Conservation (phyloP, 2,329 filamentous ascomycete species). For the Phoma sp. region DNA sequence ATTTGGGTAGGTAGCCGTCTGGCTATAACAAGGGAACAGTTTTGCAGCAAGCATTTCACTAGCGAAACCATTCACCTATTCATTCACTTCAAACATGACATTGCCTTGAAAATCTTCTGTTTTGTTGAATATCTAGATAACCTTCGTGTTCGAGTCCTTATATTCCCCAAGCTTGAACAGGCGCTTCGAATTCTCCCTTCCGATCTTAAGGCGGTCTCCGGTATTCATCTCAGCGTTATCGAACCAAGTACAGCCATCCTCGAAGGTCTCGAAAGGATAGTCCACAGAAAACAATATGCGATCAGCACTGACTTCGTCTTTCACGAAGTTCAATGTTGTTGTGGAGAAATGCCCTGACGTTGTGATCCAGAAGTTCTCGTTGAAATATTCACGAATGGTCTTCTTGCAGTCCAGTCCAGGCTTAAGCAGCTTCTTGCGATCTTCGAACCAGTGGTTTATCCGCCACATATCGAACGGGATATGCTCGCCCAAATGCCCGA, state of each 20-base stretch:
- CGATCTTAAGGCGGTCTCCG: conserved; percentile 51
- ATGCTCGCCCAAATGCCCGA: conserved; percentile 59
- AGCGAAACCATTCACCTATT: too few species aligned
- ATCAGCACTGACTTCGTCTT: conserved; percentile 59
- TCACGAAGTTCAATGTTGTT: conserved; percentile 59
- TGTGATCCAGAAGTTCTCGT: conserved; percentile 64
- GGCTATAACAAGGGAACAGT: too few species aligned
- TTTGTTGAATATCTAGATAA: conserved; percentile 9
- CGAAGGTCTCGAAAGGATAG: conserved; percentile 57
- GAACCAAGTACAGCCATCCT: conserved; percentile 54
- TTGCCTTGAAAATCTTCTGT: background rate
- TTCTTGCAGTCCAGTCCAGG: conserved; percentile 55
- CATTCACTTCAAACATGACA: too few species aligned
- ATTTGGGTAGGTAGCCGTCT: too few species aligned
- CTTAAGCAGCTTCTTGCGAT: conserved; percentile 51
- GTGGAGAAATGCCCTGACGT: conserved; percentile 66
- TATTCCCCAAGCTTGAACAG: conserved; percentile 45
- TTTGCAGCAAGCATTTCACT: too few species aligned
- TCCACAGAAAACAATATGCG: conserved; percentile 62
- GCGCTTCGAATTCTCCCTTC: conserved; percentile 56
- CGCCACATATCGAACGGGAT: conserved; percentile 60
- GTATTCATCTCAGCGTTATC: conserved; percentile 51
- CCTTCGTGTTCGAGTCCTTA: conserved; percentile 32
- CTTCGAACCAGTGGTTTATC: conserved; percentile 57
- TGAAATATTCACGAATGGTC: conserved; percentile 61